phyloP scores from a whole-genome alignment of 1,284 basidiomycete species.

The Fomitopsis pinicola region DNA sequence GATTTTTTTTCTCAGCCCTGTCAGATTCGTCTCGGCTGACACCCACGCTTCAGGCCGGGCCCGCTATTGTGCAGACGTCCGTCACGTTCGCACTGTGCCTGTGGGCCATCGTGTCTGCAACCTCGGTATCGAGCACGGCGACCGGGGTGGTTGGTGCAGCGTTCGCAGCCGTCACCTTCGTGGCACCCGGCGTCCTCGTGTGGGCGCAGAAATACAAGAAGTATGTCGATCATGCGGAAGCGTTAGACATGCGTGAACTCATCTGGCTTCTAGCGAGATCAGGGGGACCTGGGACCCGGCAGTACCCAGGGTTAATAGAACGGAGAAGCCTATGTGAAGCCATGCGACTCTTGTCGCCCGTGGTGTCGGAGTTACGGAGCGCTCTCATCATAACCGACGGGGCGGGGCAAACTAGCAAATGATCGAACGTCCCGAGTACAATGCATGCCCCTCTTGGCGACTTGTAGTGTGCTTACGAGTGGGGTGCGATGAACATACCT shows the following conservation, averaged over 20 bases:
- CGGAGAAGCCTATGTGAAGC: not conserved
- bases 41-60: constrained; percentile 11
- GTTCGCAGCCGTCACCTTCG: constrained; percentile 58
- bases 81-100: constrained; percentile 48
- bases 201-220: constrained; percentile 86
- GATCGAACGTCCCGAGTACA: not conserved
- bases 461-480: no score
- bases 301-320: constrained; percentile 55
- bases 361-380: not conserved
- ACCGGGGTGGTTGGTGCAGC: constrained; percentile 46
- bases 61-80: constrained; percentile 36
- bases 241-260: constrained; percentile 4
- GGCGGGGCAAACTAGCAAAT: not conserved
- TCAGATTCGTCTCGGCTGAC: constrained; percentile 3
- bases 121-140: constrained; percentile 48
- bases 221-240: constrained; percentile 35
- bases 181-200: constrained; percentile 67
- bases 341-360: not conserved
- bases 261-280: constrained; percentile 36
- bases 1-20: not conserved
- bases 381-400: not conserved
- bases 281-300: constrained; percentile 61
- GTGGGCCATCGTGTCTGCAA: constrained; percentile 47
- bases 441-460: not conserved
- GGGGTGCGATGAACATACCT: no score